Conservation (phyloP, 768 basidiomycete genomes). For the Rossbeevera mucosa region DNA sequence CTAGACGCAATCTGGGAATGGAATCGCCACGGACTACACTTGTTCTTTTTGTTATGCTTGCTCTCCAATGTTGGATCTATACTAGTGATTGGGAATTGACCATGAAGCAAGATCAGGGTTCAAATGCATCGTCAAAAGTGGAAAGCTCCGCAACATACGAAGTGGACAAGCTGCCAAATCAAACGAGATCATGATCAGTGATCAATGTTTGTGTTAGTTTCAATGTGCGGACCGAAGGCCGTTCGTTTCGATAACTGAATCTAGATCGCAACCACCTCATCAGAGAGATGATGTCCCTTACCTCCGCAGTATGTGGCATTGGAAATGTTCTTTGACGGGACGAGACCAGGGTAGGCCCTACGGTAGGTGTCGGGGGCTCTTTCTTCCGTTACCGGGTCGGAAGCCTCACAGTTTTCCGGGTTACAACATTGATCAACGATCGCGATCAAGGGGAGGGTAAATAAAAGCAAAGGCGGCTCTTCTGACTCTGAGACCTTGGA, state of each 20-base stretch:
- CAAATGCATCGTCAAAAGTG: background rate
- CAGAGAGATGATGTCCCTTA: background rate
- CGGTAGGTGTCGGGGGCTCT: too few relatives aligned
- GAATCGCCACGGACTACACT: background rate
- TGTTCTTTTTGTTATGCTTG: background rate
- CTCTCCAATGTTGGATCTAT: background rate
- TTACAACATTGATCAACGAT: background rate
- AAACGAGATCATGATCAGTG: background rate
- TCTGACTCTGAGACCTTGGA: background rate
- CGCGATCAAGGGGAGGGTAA: background rate
- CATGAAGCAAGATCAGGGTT: background rate
- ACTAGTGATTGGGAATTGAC: background rate
- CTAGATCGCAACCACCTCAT: background rate
- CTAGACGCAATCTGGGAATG: background rate
- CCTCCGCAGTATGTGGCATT: background rate
- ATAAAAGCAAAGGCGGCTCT: background rate
- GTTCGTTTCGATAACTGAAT: background rate
- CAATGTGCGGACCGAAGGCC: background rate
- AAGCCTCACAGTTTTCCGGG: background rate
- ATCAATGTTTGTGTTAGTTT: background rate
- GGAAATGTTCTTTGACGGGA: background rate
- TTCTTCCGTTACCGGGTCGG: background rate
- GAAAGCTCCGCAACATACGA: background rate
- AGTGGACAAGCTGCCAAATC: background rate
- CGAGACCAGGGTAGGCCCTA: background rate